Evolutionary conservation across 257 asterid species (phyloP).

Genomic region (Parsonsia alboflavescens): DNA sequence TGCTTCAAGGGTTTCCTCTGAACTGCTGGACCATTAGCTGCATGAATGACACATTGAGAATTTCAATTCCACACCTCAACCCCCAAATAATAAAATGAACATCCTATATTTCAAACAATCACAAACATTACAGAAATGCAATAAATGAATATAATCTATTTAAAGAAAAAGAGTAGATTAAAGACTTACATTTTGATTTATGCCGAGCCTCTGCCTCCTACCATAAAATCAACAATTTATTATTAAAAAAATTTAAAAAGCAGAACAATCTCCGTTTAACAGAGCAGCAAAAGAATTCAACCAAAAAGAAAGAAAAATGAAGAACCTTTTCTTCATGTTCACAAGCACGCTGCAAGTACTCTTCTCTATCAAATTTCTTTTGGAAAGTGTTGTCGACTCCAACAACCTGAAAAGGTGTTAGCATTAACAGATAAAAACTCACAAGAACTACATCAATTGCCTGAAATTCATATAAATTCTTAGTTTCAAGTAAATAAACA

Average conservation of each 20-base stretch:
- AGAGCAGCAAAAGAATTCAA: background rate
- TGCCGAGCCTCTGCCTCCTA: constrained; percentile 52
- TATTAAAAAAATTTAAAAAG: background rate
- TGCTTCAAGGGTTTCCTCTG: constrained; percentile 97
- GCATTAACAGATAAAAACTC: background rate
- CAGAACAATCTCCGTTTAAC: background rate
- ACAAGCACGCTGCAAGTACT: constrained; percentile 89
- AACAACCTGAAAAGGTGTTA: constrained; percentile 41
- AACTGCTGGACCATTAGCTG: constrained; percentile 88
- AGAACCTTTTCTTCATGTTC: constrained; percentile 80
- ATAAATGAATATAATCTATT: too few species aligned
- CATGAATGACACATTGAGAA: constrained; percentile 17
- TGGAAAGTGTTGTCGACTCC: constrained; percentile 94
- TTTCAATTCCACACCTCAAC: background rate
- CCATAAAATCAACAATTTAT: constrained; percentile 14
- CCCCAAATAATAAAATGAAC: background rate
- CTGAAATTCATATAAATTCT: background rate
- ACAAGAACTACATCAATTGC: background rate
- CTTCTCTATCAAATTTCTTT: constrained; percentile 85
- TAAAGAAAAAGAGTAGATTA: too few species aligned
- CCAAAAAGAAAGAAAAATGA: background rate
- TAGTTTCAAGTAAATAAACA: background rate
- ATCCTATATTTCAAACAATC: background rate
- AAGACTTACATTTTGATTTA: constrained; percentile 56
- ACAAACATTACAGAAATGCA: background rate